Base-by-base conservation (phyloP, 192 early-diverging fungal genomes). In the Endogone sp. region DNA sequence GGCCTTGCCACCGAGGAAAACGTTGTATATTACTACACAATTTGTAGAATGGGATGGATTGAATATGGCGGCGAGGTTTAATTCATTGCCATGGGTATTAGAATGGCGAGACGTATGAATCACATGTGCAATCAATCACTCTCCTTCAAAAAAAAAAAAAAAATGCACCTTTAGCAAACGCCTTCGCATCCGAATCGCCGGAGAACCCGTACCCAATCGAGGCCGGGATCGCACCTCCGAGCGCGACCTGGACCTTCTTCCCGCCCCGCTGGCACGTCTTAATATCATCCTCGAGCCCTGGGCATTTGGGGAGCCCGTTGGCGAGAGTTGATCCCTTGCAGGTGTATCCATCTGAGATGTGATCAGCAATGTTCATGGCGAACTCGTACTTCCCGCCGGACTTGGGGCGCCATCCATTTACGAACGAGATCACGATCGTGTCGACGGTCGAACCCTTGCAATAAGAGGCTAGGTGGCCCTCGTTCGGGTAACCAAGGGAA, bases 261-360 rank as follows among this genome's bases (percentile, higher is more conserved):
- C 86, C 88, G 11, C 71, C 64, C 22, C 68, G 67, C 71, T 89
- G 88, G 72, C 88, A 89, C 29, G 73, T 56, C 63, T 83, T 80
- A 69, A 89, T 86, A 28, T 85, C 86, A 4, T 65, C 63, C 22
- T 75, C 85, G 16, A 89, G 67, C 25, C 81, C 68, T 20, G 85
- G 83, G 62, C 85, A 86, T 66, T 82, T 71, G 59, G 82, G 80
- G 60, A 88, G 63, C 37, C 37, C 37, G 2, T 70, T 25, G 55
- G 81, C 72, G 4, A 71, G 71, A 0, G 78, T 59, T 59, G 82
- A 84, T 3, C 74, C 78, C 3, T 65, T 60, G 65, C 86, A 86
- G 1, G 9, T 49, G 9, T 49, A 11, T 49, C 37, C 37, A 49
- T 49, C 37, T 49, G 9, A 6, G 9, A 16, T 49, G 62, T 76